Percentiles rank a stretch among this genome's conserved stretches.
phyloP scores from a whole-genome alignment of 345 rosid species.

The Populus davidiana region DNA sequence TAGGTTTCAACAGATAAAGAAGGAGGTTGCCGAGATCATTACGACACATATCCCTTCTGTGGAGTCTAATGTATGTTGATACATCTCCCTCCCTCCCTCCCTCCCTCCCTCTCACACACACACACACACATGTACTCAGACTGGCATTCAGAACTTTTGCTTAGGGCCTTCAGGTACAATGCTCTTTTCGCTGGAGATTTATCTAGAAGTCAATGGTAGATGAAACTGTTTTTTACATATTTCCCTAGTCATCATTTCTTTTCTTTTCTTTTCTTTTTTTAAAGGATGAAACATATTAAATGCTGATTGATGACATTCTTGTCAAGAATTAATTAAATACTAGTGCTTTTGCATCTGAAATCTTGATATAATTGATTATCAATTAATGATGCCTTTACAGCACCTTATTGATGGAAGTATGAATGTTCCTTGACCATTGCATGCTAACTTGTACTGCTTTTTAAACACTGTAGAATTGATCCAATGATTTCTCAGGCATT shows the following conservation, averaged over 20 bases:
- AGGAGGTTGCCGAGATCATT: constrained; percentile 80
- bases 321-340: background rate
- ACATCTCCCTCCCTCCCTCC: constrained; percentile 8
- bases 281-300: background rate
- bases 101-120: background rate
- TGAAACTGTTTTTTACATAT: background rate
- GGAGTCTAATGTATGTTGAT: constrained; percentile 57
- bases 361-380: background rate
- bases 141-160: background rate
- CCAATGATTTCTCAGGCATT: constrained; percentile 37
- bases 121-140: background rate
- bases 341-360: background rate
- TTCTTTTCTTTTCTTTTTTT: background rate
- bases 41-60: constrained; percentile 44
- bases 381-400: background rate
- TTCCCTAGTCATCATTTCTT: background rate
- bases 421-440: background rate
- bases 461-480: background rate
- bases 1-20: constrained; percentile 72
- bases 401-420: background rate
- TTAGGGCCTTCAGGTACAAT: background rate
- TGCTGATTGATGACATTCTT: background rate
- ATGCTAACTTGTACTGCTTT: background rate
- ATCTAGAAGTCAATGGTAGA: background rate
- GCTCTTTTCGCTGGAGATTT: background rate